phyloP scores from a whole-genome alignment of 2,329 filamentous ascomycete species.

The Stagonosporopsis chrysanthemi region DNA sequence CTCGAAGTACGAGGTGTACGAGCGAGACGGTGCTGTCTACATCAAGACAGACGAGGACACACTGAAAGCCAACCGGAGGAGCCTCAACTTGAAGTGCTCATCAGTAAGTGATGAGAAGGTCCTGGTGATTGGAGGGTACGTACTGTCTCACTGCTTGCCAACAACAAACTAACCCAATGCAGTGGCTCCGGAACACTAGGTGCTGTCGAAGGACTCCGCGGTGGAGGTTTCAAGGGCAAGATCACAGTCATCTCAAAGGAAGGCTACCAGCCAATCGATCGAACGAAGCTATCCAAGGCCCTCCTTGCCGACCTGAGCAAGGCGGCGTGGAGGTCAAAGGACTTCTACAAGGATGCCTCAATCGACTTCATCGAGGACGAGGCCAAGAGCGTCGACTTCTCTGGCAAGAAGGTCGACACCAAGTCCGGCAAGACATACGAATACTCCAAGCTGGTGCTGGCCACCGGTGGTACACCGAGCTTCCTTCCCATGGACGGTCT shows the following conservation, averaged over 20 bases:
- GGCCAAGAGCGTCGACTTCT: slow-evolving; percentile 80
- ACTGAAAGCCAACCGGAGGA: slow-evolving; percentile 78
- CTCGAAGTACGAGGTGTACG: slow-evolving; percentile 78
- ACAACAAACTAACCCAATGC: slow-evolving; percentile 13
- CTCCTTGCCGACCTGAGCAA: slow-evolving; percentile 82
- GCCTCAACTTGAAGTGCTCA: slow-evolving; percentile 76
- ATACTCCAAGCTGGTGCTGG: slow-evolving; percentile 90
- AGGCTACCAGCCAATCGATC: slow-evolving; percentile 86
- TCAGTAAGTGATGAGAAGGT: slow-evolving; percentile 68
- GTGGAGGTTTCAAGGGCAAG: slow-evolving; percentile 78
- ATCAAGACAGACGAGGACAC: slow-evolving; percentile 79
- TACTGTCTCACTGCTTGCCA: background rate
- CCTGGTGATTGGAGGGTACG: slow-evolving; percentile 68
- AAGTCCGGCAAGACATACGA: slow-evolving; percentile 72
- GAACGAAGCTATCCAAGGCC: slow-evolving; percentile 94
- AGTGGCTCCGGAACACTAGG: slow-evolving; percentile 84
- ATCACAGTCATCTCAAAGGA: slow-evolving; percentile 87
- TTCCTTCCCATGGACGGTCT: slow-evolving; percentile 83
- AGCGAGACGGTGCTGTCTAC: slow-evolving; percentile 85
- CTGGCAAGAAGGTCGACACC: slow-evolving; percentile 75
- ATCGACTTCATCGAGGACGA: slow-evolving; percentile 65
- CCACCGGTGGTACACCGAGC: slow-evolving; percentile 82
- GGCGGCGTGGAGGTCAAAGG: slow-evolving; percentile 75
- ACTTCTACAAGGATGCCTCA: slow-evolving; percentile 74
- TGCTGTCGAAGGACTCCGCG: slow-evolving; percentile 80